Percentiles rank a stretch among this genome's conserved stretches.
phyloP scores from a whole-genome alignment of 257 asterid species.

The Phtheirospermum japonicum region DNA sequence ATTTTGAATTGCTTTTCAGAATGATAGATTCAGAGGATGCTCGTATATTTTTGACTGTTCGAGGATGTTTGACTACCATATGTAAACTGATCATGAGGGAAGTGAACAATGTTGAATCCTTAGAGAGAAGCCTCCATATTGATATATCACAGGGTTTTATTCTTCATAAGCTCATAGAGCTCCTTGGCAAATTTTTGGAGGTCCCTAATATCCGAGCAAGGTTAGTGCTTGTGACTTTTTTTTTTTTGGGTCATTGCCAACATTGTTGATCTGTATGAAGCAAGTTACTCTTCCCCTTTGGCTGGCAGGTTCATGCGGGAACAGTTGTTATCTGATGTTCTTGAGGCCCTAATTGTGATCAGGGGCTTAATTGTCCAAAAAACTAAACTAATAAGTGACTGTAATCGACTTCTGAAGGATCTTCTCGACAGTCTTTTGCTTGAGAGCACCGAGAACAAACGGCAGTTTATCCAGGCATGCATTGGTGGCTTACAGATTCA shows the following conservation, averaged over 20 bases:
- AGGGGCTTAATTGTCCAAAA: constrained; percentile 95
- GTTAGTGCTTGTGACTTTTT: constrained; percentile 36
- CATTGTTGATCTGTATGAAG: constrained; percentile 16
- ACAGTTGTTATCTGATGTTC: constrained; percentile 80
- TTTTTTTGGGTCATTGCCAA: background rate
- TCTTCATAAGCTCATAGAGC: constrained; percentile 97
- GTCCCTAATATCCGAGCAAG: constrained; percentile 91
- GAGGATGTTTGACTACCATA: constrained; percentile 72
- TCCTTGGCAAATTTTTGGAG: constrained; percentile 95
- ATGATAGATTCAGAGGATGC: constrained; percentile 96
- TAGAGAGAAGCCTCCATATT: constrained; percentile 96
- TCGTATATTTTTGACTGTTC: constrained; percentile 87
- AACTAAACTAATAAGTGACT: constrained; percentile 92
- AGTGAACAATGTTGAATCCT: constrained; percentile 78
- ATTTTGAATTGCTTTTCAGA: constrained; percentile 87
- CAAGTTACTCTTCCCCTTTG: constrained; percentile 20
- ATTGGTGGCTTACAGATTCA: constrained; percentile 89
- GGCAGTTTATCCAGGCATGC: constrained; percentile 96
- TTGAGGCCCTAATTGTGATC: constrained; percentile 96
- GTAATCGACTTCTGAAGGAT: constrained; percentile 86
- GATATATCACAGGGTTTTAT: constrained; percentile 98
- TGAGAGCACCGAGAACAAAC: constrained; percentile 88
- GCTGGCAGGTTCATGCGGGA: constrained; percentile 88
- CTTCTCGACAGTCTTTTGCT: constrained; percentile 93
- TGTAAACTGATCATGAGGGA: constrained; percentile 81